Evolutionary conservation across 78 protist species (phyloP), one percentile per base, ranked within the genome.

Genomic region (Protostelium mycophagum): DNA sequence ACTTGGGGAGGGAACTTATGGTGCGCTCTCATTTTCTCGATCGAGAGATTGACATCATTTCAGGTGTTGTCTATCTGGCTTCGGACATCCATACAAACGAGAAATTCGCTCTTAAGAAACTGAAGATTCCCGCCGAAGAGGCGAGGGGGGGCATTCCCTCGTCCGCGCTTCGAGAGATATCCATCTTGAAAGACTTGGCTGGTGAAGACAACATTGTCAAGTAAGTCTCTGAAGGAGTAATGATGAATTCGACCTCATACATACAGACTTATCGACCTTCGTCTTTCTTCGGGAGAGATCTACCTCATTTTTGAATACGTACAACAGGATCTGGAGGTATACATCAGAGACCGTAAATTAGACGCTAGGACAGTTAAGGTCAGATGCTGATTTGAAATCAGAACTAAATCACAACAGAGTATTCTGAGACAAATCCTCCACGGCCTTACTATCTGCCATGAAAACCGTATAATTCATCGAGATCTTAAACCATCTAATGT

Each of bases 141-240:
- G 99, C 97, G 35, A 99, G 98, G 37, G 99, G 98, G 86, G 99
- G 99, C 38, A 98, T 99, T 0, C 99, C 99, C 28, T 86, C 95
- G 63, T 97, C 99, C 0, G 98, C 99, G 0, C 91, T 99, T 83
- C 94, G 99, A 9, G 99, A 99, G 87, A 97, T 99, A 35, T 93
- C 99, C 1, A 84, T 98, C 25, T 93, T 99, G 35, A 96, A 96
- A 91, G 99, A 99, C 83, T 93, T 99, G 9, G 89, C 93, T 5
- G 73, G 73, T 34, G 99, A 99, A 86, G 95, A 92, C 1, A 99
- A 99, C 91, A 94, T 99, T 29, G 99, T 99, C 86, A 25, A 83
- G 96, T 95, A 83, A 88, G 73, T 1, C 28, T 23, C 85, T 28
- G 37, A 28, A 16, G 36, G 35, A 38, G 25, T 88, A 36, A 34